These are phyloP conservation scores for Arthrobotrys sinensis DNA, from an alignment of 2,329 filamentous ascomycete genomes.

Conservation along the genomic window DNA sequence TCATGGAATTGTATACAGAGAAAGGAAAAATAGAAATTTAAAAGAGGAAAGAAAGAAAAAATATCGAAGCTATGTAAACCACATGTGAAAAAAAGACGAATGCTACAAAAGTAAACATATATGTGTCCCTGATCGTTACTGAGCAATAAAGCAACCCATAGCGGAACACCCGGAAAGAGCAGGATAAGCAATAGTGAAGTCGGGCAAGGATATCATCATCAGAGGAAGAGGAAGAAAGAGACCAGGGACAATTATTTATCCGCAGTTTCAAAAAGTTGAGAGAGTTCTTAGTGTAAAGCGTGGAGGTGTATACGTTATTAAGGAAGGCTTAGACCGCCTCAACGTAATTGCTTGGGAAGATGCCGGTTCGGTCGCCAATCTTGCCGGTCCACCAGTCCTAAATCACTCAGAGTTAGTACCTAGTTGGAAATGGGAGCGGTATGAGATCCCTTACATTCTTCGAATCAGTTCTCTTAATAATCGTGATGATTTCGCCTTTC, in stretches of 20 bases:
- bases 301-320: background rate
- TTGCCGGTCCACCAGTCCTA: slow-evolving; percentile 80
- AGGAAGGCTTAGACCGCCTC: slow-evolving; percentile 63
- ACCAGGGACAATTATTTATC: background rate
- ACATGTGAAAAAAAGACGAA: background rate
- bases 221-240: background rate
- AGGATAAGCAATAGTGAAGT: background rate
- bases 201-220: slow-evolving; percentile 2
- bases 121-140: slow-evolving; percentile 3
- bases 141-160: background rate
- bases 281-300: background rate
- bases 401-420: slow-evolving; percentile 19
- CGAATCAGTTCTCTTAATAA: slow-evolving; percentile 93
- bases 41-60: slow-evolving; percentile 4
- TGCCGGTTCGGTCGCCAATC: slow-evolving; percentile 86
- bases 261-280: background rate
- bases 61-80: background rate
- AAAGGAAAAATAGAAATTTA: slow-evolving; percentile 4
- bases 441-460: slow-evolving; percentile 75
- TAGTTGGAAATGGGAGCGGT: slow-evolving; percentile 4
- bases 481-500: slow-evolving; percentile 96
- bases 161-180: slow-evolving; percentile 9
- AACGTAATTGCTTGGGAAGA: slow-evolving; percentile 78
- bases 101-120: slow-evolving; percentile 3
- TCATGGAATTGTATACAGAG: slow-evolving; percentile 21